phyloP scores from a whole-genome alignment of 202 grass and related monocot species.

The Brachypodium distachyon region DNA sequence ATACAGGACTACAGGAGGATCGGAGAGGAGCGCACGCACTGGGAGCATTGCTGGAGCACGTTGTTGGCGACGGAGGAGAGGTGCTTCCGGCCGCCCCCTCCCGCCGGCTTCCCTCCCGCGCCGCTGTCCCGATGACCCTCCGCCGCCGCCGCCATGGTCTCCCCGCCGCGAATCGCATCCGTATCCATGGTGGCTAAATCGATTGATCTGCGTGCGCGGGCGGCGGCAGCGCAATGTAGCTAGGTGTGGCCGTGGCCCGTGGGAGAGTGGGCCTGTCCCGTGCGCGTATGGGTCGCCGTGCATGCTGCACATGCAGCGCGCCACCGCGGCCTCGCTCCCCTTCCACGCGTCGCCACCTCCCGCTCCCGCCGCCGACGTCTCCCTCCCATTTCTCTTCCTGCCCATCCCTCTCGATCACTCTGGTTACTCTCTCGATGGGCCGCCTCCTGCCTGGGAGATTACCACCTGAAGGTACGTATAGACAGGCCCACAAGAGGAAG shows the following conservation, averaged over 20 bases:
- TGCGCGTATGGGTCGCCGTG: background rate
- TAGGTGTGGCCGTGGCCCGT: background rate
- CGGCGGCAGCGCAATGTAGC: background rate
- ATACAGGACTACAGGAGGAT: background rate
- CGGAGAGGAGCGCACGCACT: conserved; percentile 19
- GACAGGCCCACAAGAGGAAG: too few relatives aligned
- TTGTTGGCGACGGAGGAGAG: conserved; percentile 77
- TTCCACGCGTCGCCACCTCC: conserved; percentile 25
- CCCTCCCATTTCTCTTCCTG: background rate
- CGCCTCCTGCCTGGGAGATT: background rate
- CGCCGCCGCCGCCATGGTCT: background rate
- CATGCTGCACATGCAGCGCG: conserved; percentile 43
- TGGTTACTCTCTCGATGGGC: background rate
- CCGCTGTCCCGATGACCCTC: background rate
- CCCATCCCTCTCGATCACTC: too few relatives aligned
- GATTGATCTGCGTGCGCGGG: too few relatives aligned
- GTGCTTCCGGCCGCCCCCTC: conserved; percentile 32
- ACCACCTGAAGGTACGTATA: too few relatives aligned
- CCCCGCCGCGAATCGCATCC: background rate
- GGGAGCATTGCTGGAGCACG: conserved; percentile 55
- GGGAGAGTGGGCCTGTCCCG: background rate
- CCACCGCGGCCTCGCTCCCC: conserved; percentile 22
- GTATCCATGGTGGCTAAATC: conserved; percentile 21
- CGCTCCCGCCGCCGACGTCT: conserved; percentile 5
- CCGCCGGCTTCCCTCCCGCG: background rate